Percentiles rank a stretch among this genome's conserved stretches.
These are phyloP conservation scores for Puccinia hordei DNA, from an alignment of 1,284 basidiomycete species.

Conservation along the genomic window DNA sequence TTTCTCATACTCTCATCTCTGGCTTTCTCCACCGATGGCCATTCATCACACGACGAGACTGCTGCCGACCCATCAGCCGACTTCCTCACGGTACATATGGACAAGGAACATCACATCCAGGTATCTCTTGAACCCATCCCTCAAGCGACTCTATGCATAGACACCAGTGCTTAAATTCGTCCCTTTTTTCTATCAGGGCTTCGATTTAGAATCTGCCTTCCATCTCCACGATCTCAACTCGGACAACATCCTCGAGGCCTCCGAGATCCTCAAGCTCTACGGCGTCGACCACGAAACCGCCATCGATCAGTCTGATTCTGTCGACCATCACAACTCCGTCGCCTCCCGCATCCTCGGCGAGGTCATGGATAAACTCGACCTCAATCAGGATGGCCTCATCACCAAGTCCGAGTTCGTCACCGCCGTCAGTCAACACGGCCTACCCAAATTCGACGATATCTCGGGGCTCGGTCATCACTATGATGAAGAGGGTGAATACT, in stretches of 20 bases:
- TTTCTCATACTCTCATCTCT: conserved; percentile 5
- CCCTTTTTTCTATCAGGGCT: conserved; percentile 54
- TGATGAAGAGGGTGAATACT: conserved; percentile 68
- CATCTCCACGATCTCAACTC: conserved; percentile 86
- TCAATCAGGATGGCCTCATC: conserved; percentile 75
- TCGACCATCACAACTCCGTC: conserved; percentile 78
- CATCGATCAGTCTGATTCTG: conserved; percentile 76
- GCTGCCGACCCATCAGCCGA: conserved; percentile 30
- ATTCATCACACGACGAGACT: conserved; percentile 9
- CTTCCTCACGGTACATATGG: conserved; percentile 59
- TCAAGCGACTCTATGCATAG: not conserved
- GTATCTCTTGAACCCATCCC: not conserved
- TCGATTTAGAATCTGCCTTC: conserved; percentile 63
- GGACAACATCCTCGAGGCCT: conserved; percentile 62
- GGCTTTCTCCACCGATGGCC: conserved; percentile 53
- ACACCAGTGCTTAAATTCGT: too few species aligned
- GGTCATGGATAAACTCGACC: conserved; percentile 76
- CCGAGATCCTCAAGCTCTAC: conserved; percentile 72
- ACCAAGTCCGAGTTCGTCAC: conserved; percentile 76
- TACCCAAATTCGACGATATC: conserved; percentile 77
- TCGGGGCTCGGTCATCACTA: conserved; percentile 86
- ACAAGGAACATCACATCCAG: conserved; percentile 59
- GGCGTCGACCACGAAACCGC: conserved; percentile 94
- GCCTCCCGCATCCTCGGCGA: conserved; percentile 76
- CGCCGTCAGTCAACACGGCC: conserved; percentile 71